Base-by-base conservation (phyloP, 2,329 filamentous ascomycete genomes). In the Zelopaecilomyces penicillatus region DNA sequence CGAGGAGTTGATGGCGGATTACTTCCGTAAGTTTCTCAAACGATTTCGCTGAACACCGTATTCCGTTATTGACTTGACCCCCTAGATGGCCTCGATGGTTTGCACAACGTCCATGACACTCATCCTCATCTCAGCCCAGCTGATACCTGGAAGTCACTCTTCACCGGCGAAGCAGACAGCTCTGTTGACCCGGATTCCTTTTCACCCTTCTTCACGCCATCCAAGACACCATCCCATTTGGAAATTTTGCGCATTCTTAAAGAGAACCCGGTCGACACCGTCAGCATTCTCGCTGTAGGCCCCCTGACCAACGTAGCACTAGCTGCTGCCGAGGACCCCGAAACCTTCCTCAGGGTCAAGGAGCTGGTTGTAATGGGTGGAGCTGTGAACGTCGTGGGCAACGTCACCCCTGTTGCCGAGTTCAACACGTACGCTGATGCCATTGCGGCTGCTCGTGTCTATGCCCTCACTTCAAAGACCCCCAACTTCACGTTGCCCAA, bases 281-380 rank as follows among this genome's bases (percentile, higher is more conserved):
- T 98, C 55, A 90, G 85, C n/a, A 86, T 98, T 59, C 80, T 95
- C 33, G 87, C 87, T 27, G 75, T 97, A 40, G 93, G 93, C 0
- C 93, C 93, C 1, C 70, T 97, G 54, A 97, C 93, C n/a, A 98
- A 95, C 61, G 69, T 95, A 30, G 93, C 93, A 1, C 66, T 95
- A 28, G 93, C 93, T 3, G 90, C 93, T 3, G 82, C 88, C 10
- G 81, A 88, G 57, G 91, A 97, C 54, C 83, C 90, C 0, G 87
- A 91, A 64, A 83, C 89, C 0, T 96, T 98, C 64, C 73, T 98
- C 44, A 80, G 82, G 37, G 87, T 82, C 40, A 95, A 94, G 63
- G 89, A 97, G 65, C 77, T 98, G 3, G 83, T 95, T 4, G 86
- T 96, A 39, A 98, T 98, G 93, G 93, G 91, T 47, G 93, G 93